These are phyloP conservation scores for Pythium periplocum DNA, from an alignment of 352 stramenopile species.

Conservation along the genomic window DNA sequence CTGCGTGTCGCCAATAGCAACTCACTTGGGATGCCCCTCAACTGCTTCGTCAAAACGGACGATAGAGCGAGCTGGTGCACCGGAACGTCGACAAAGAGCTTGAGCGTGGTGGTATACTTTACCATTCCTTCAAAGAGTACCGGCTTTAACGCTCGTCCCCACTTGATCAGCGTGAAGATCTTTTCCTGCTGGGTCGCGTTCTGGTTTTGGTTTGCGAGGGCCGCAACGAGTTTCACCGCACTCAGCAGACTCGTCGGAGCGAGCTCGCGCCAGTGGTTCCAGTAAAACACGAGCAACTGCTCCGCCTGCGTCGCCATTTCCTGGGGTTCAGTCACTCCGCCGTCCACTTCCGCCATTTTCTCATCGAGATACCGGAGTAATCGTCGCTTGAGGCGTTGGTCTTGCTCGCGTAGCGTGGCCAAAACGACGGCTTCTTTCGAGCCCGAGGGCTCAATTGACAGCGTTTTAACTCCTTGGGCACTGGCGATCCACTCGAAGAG, in stretches of 20 bases:
- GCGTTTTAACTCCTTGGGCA: slow-evolving; percentile 4
- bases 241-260: slow-evolving; percentile 30
- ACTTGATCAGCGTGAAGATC: slow-evolving; percentile 29
- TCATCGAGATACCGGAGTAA: slow-evolving; percentile 24
- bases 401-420: slow-evolving; percentile 26
- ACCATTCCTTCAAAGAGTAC: slow-evolving; percentile 38
- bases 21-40: too few relatives aligned
- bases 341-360: slow-evolving; percentile 1
- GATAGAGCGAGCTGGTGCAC: slow-evolving; percentile 19
- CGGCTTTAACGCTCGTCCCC: slow-evolving; percentile 32
- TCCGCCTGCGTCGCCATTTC: slow-evolving; percentile 5
- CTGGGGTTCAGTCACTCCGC: background rate
- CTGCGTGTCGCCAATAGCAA: too few relatives aligned
- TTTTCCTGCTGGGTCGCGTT: slow-evolving; percentile 12
- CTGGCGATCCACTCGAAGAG: slow-evolving; percentile 21
- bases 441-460: slow-evolving; percentile 18
- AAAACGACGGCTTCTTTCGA: slow-evolving; percentile 32
- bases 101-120: slow-evolving; percentile 20
- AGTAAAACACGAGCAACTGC: slow-evolving; percentile 41
- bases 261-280: slow-evolving; percentile 26
- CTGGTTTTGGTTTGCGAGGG: slow-evolving; percentile 15
- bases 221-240: slow-evolving; percentile 33
- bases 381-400: slow-evolving; percentile 15
- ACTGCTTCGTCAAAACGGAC: background rate
- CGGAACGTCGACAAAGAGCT: slow-evolving; percentile 27